phyloP scores from a whole-genome alignment of 2,329 filamentous ascomycete genomes.

The Camillea tinctor region DNA sequence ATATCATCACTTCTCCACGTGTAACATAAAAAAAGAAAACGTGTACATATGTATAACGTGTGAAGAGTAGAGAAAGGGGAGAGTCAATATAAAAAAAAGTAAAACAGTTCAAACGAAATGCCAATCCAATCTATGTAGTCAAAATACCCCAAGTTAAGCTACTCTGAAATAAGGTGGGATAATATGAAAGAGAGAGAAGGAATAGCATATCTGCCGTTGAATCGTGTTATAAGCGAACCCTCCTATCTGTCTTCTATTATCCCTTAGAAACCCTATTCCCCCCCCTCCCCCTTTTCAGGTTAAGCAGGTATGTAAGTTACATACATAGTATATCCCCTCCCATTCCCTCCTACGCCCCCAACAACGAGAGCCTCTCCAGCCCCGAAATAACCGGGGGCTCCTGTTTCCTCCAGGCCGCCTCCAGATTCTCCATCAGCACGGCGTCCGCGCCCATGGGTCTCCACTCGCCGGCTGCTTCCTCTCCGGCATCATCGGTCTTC shows the following conservation, averaged over 20 bases:
- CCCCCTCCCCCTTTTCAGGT: neutral
- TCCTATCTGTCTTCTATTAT: too few species aligned
- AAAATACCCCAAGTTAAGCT: too few species aligned
- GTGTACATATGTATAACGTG: neutral
- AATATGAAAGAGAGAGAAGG: too few species aligned
- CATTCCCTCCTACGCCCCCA: constrained; percentile 38
- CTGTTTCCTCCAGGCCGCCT: constrained; percentile 44
- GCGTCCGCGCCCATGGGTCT: constrained; percentile 49
- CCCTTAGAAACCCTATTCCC: too few species aligned
- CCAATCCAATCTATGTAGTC: neutral
- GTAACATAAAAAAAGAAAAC: neutral
- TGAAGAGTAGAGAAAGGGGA: neutral
- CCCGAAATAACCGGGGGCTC: constrained; percentile 48
- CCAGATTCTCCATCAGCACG: constrained; percentile 51
- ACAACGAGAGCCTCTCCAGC: constrained; percentile 49
- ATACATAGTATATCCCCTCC: neutral
- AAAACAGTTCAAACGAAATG: neutral
- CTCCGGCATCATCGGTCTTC: constrained; percentile 15
- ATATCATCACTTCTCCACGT: neutral
- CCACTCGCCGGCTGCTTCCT: constrained; percentile 28
- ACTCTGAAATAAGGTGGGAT: constrained; percentile 1
- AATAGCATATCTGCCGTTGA: too few species aligned
- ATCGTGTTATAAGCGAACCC: too few species aligned
- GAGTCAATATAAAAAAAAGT: neutral
- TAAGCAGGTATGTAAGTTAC: neutral